Base-by-base conservation (phyloP, 108 stramenopile species). In the Heterococcus sp. region DNA sequence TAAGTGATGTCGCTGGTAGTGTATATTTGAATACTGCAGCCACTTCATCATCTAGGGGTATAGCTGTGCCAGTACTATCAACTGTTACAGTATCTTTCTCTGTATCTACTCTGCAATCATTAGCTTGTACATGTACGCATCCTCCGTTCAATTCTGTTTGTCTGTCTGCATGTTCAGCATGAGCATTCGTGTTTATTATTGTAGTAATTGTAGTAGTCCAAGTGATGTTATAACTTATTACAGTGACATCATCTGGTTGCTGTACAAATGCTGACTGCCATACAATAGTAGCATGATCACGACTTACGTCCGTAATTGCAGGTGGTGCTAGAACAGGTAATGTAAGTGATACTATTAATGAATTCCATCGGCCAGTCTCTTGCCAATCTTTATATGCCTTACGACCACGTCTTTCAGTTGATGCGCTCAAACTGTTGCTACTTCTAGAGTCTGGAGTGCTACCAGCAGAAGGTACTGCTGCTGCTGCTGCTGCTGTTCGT, bases 351-450 rank as follows among this genome's bases (percentile, higher is more conserved):
- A 81, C 66, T 21, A 81, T 39, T 65, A 72, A 66, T 0, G 66
- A 72, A 34, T 81, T 70, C 79, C 79, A 81, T 32, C 69, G 71
- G 72, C 72, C 73, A 37, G 72, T 72, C 37, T 81, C 79, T 72
- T 81, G 79, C 79, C 79, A 81, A 38, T 81, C 79, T 65, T 70
- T 69, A 65, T 73, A 81, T 4, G 71, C 65, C 36, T 81, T 81
- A 29, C 79, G 32, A n/a, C n/a, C n/a, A n/a, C n/a, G n/a, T n/a
- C n/a, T n/a, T n/a, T n/a, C n/a, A n/a, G n/a, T n/a, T n/a, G n/a
- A n/a, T n/a, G n/a, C n/a, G n/a, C n/a, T n/a, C n/a, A n/a, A n/a
- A n/a, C n/a, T n/a, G n/a, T n/a, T n/a, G n/a, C n/a, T n/a, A n/a
- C n/a, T n/a, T n/a, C n/a, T n/a, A n/a, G n/a, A n/a, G n/a, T n/a